Evolutionary conservation across 352 stramenopile genomes (phyloP), one percentile per base, ranked within the genome.

Genomic region (Globisporangium echinulatum): DNA sequence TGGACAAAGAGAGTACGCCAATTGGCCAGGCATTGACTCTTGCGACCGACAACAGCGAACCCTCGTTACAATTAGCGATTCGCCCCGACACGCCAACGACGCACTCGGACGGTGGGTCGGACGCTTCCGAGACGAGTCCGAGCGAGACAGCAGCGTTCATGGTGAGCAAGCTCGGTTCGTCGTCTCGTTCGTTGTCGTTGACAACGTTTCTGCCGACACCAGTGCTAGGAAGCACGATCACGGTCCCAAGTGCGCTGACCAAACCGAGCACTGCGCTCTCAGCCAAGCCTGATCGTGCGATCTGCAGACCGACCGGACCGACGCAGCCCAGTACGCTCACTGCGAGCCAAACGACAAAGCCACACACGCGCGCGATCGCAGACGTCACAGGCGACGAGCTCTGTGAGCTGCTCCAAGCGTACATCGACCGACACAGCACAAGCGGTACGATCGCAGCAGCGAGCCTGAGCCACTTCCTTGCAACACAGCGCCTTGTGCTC

Each of bases 371-470:
- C n/a, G 64, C 9, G 66, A 19, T 52, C 10, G 25, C 25, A 19
- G 13, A 19, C 37, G 13, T 54, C 0, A 54, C 72, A 25, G 57
- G 68, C 13, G 66, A 75, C 14, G 59, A 70, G 5, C 62, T 87
- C 19, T 59, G 58, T 10, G 25, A 63, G 5, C 80, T 75, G 10
- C 19, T 87, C 7, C 48, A 72, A 46, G 61, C 79, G 8, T 87
- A 71, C 54, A 69, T 87, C 15, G 44, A 61, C n/a, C 61, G 56
- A 13, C 66, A 71, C 38, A 72, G 72, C 7, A 70, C 66, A 11
- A 53, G 60, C 3, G 74, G 66, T 8, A 82, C 67, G 14, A 72
- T 87, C 39, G 61, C 69, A 19, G 77, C 72, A 40, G 75, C 68
- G 40, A 61, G 52, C 40, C 59, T 87, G 19, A 64, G 54, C 3